Conservation (phyloP, 495 filamentous ascomycete genomes). For the Neurospora sp. region DNA sequence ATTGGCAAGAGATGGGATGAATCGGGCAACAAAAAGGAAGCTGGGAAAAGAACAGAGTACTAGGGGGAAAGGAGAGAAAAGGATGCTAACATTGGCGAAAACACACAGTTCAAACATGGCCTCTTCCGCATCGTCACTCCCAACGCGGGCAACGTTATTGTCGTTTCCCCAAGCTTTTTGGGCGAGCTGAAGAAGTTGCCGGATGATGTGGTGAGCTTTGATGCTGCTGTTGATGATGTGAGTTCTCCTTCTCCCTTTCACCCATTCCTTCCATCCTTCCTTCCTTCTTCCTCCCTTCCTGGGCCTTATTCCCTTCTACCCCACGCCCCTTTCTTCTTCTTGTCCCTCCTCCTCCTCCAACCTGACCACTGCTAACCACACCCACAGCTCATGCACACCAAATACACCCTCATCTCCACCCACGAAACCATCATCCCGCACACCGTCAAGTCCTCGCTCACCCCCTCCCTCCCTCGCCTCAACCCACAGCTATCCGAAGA, state of each 20-base stretch:
- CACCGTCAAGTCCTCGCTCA: constrained; percentile 19
- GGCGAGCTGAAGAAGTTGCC: constrained; percentile 27
- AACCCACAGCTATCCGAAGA: constrained; percentile 19
- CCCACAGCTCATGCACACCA: constrained; percentile 21
- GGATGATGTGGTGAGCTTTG: constrained; percentile 26
- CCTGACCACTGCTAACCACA: constrained; percentile 30
- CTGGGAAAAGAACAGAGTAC: background rate
- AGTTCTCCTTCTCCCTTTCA: background rate
- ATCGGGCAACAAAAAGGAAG: background rate
- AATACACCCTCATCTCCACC: constrained; percentile 16
- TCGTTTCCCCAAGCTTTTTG: constrained; percentile 24
- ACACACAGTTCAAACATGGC: constrained; percentile 23
- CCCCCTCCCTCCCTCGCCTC: constrained; percentile 16
- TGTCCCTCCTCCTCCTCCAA: background rate
- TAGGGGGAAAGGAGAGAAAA: background rate
- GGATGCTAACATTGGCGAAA: background rate
- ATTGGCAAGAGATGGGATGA: background rate
- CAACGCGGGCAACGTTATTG: constrained; percentile 17
- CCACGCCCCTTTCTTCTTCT: background rate
- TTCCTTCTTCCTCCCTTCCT: background rate
- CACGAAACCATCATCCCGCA: constrained; percentile 10
- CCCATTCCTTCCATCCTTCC: background rate
- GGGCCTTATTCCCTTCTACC: no score
- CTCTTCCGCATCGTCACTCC: constrained; percentile 23
- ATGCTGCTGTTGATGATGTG: constrained; percentile 22